These are phyloP conservation scores for Claviceps sp. DNA, from an alignment of 2,329 filamentous ascomycete genomes.

Conservation along the genomic window DNA sequence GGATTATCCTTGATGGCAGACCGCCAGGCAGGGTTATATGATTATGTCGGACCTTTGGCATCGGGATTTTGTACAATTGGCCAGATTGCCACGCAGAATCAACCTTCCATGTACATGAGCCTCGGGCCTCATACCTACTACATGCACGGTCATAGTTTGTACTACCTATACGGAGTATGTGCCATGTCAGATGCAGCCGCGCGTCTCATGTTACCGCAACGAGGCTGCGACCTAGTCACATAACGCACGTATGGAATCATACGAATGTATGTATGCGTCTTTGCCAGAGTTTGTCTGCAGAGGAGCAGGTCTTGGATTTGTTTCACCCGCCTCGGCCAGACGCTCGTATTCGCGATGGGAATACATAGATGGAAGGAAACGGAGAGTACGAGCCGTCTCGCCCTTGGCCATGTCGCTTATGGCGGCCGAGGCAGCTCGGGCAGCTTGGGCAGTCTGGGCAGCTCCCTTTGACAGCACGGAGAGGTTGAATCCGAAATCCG, in stretches of 20 bases:
- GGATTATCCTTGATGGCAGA: not conserved
- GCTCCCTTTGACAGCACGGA: too few species aligned
- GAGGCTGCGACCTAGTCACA: too few species aligned
- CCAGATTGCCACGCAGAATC: not conserved
- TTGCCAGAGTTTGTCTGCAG: too few species aligned
- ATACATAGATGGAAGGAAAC: conserved; percentile 4
- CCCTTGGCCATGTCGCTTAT: conserved; percentile 8
- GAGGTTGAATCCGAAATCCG: too few species aligned
- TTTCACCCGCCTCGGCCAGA: too few species aligned
- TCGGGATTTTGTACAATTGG: not conserved
- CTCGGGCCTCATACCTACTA: not conserved
- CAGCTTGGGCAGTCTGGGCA: not conserved
- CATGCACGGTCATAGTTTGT: too few species aligned
- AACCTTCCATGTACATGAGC: not conserved
- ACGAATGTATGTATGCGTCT: too few species aligned
- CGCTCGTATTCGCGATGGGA: conserved; percentile 4
- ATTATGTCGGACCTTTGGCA: not conserved
- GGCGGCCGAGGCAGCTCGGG: not conserved
- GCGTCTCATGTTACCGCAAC: too few species aligned
- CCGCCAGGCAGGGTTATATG: not conserved
- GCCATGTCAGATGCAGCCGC: too few species aligned
- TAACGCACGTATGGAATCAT: too few species aligned
- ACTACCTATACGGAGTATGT: too few species aligned
- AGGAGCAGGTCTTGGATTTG: too few species aligned
- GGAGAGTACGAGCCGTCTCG: conserved; percentile 5